These are phyloP conservation scores for Cercospora zeae-maydis DNA, from an alignment of 2,329 filamentous ascomycete species.

Conservation along the genomic window DNA sequence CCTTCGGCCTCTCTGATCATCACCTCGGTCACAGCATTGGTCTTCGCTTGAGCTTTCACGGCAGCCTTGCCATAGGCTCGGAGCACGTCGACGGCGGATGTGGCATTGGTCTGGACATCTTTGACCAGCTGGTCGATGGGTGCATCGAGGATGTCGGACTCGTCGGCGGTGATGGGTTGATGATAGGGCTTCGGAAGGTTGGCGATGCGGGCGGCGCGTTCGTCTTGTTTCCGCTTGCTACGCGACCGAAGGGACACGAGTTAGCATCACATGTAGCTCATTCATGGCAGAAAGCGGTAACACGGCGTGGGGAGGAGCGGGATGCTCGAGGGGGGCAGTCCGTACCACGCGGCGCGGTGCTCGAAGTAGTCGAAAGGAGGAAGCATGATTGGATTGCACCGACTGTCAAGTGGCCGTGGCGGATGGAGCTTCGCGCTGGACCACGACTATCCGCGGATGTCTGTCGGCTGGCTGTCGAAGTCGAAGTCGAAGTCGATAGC, in stretches of 20 bases:
- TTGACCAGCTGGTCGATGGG: conserved; percentile 75
- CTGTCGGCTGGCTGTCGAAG: not conserved
- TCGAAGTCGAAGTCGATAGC: not conserved
- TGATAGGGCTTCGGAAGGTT: conserved; percentile 64
- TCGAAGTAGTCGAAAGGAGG: conserved; percentile 63
- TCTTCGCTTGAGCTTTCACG: conserved; percentile 75
- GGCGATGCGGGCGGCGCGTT: conserved; percentile 67
- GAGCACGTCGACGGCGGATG: conserved; percentile 70
- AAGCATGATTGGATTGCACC: conserved; percentile 31
- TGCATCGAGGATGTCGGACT: conserved; percentile 65
- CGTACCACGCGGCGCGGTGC: conserved; percentile 68
- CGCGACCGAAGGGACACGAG: not conserved
- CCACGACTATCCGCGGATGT: not conserved
- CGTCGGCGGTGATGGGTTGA: conserved; percentile 59
- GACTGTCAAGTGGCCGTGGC: not conserved
- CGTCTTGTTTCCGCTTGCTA: conserved; percentile 75
- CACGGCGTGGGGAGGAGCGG: conserved; percentile 20
- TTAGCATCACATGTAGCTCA: not conserved
- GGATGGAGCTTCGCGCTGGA: not conserved
- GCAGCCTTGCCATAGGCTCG: conserved; percentile 83
- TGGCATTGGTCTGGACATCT: conserved; percentile 67
- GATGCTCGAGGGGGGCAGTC: conserved; percentile 12
- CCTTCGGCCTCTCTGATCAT: conserved; percentile 73
- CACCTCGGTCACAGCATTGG: conserved; percentile 86
- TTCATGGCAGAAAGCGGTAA: not conserved